phyloP scores from a whole-genome alignment of 192 early-diverging fungal species.

The Chytriomyces sp. region DNA sequence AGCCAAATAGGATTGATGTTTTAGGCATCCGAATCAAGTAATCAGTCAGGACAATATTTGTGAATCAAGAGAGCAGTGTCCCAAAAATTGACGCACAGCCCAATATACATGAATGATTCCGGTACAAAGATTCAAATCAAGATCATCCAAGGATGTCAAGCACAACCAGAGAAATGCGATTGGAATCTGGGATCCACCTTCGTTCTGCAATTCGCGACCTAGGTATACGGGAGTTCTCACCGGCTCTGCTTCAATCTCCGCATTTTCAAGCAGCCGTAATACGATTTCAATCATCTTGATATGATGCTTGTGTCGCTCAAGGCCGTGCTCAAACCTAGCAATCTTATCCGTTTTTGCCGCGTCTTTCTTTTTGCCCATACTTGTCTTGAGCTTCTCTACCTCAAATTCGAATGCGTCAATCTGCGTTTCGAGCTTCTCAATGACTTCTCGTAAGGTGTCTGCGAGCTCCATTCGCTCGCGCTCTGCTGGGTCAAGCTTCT shows the following conservation, averaged over 20 bases:
- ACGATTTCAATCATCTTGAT: slow-evolving; percentile 89
- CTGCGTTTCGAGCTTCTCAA: slow-evolving; percentile 83
- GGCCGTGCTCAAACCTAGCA: slow-evolving; percentile 66
- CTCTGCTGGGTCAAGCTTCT: slow-evolving; percentile 91
- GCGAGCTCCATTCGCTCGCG: slow-evolving; percentile 86
- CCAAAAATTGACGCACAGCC: no score
- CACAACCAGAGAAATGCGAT: no score
- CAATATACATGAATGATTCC: no score
- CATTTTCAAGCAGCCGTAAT: slow-evolving; percentile 91
- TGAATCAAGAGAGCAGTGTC: no score
- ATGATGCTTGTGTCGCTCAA: slow-evolving; percentile 92
- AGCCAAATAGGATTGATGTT: no score
- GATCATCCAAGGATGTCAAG: no score
- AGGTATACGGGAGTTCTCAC: no score
- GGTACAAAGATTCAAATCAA: no score
- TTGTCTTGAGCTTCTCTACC: slow-evolving; percentile 69
- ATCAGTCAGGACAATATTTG: no score
- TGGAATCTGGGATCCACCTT: no score
- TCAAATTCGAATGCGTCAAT: slow-evolving; percentile 94
- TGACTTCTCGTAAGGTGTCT: slow-evolving; percentile 80
- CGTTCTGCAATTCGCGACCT: no score
- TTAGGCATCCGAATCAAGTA: no score
- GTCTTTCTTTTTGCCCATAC: slow-evolving; percentile 81
- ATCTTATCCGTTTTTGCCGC: slow-evolving; percentile 73
- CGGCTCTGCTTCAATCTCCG: slow-evolving; percentile 75